Percentiles rank a stretch among this genome's conserved stretches.
Conservation (phyloP, 768 basidiomycete species). For the Royoungia palumana region DNA sequence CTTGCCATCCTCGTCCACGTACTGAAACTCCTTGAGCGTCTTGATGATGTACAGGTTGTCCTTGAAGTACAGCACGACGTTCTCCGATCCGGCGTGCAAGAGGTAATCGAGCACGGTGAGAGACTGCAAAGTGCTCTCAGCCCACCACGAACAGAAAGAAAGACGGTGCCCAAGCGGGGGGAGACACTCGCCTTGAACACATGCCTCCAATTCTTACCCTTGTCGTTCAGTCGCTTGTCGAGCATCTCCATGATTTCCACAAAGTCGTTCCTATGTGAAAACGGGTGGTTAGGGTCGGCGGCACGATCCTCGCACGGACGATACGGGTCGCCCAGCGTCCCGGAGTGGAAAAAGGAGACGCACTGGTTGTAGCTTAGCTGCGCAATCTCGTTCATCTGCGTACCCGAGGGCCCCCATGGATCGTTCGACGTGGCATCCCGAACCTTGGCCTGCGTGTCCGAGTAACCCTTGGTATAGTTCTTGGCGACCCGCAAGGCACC, state of each 20-base stretch:
- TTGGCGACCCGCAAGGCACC: constrained; percentile 85
- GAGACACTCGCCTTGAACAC: constrained; percentile 83
- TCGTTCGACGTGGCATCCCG: constrained; percentile 97
- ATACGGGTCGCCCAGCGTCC: background rate
- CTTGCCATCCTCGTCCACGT: constrained; percentile 90
- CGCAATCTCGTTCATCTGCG: constrained; percentile 99
- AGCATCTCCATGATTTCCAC: constrained; percentile 99
- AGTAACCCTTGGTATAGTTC: constrained; percentile 95
- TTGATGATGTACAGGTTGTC: constrained; percentile 98
- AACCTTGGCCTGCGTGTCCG: constrained; percentile 92
- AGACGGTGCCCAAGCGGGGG: background rate
- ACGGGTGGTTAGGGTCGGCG: background rate
- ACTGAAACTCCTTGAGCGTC: constrained; percentile 98
- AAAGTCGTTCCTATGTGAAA: constrained; percentile 70
- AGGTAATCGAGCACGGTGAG: constrained; percentile 94
- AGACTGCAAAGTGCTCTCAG: constrained; percentile 46
- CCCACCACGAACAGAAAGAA: background rate
- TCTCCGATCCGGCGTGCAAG: constrained; percentile 94
- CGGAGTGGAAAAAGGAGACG: background rate
- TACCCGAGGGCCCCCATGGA: constrained; percentile 95
- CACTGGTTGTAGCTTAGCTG: constrained; percentile 97
- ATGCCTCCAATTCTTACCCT: constrained; percentile 99
- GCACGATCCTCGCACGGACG: background rate
- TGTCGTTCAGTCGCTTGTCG: constrained; percentile 96
- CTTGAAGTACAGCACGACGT: constrained; percentile 97